phyloP scores from a whole-genome alignment of 371 early-diverging fungal genomes.

The Mucor saturninus region DNA sequence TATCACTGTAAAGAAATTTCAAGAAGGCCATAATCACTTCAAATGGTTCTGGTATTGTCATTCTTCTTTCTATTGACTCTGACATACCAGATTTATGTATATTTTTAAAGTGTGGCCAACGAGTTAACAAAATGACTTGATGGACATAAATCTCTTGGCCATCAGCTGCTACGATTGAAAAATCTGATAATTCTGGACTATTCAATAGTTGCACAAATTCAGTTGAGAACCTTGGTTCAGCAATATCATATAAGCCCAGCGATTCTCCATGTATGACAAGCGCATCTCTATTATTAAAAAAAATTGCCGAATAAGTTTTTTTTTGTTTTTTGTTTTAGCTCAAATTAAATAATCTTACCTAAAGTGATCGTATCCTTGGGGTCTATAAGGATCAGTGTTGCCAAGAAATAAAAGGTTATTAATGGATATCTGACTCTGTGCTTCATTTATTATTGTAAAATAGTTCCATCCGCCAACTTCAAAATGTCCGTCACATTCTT shows the following conservation, averaged over 20 bases:
- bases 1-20: constrained; percentile 67
- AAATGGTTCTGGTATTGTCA: constrained; percentile 61
- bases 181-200: constrained; percentile 62
- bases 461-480: constrained; percentile 68
- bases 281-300: constrained; percentile 41
- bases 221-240: constrained; percentile 43
- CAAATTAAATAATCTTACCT: constrained; percentile 29
- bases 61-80: constrained; percentile 52
- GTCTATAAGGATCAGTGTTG: constrained; percentile 56
- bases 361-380: constrained; percentile 64
- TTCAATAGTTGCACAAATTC: constrained; percentile 58
- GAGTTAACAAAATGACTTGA: constrained; percentile 61
- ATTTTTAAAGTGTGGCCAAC: constrained; percentile 72
- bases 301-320: constrained; percentile 11
- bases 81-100: constrained; percentile 61
- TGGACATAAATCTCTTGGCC: constrained; percentile 60
- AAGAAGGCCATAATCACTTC: constrained; percentile 61
- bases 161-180: constrained; percentile 49
- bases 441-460: constrained; percentile 52
- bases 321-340: not conserved
- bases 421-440: constrained; percentile 20
- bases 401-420: constrained; percentile 53
- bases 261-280: constrained; percentile 61
- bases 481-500: constrained; percentile 58
- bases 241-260: constrained; percentile 60